Evolutionary conservation across 1,139 yeast species (phyloP).

Genomic region (Saccharomyces hybrid): DNA sequence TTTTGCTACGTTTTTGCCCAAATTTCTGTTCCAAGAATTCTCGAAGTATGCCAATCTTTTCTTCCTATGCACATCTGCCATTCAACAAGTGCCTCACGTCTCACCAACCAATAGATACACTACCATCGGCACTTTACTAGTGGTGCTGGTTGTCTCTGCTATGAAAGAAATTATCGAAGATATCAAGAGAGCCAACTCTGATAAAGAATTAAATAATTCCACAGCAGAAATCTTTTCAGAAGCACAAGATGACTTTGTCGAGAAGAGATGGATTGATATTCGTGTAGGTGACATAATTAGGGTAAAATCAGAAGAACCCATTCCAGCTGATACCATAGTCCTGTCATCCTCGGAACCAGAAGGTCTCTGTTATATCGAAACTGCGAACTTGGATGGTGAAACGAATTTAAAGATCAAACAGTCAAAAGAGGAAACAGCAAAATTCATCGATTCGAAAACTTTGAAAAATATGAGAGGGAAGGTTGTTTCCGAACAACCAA

Average conservation of each 20-base stretch:
- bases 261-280: constrained; percentile 78
- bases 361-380: constrained; percentile 93
- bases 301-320: constrained; percentile 79
- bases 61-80: constrained; percentile 82
- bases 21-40: constrained; percentile 91
- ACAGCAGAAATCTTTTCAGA: constrained; percentile 62
- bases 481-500: constrained; percentile 83
- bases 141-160: constrained; percentile 85
- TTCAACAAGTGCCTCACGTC: constrained; percentile 95
- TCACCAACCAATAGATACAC: constrained; percentile 95
- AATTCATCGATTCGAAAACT: constrained; percentile 60
- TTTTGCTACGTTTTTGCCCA: constrained; percentile 85
- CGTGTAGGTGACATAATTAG: constrained; percentile 86
- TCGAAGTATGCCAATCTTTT: constrained; percentile 94
- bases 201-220: constrained; percentile 79
- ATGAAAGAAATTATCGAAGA: constrained; percentile 88
- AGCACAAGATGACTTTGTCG: constrained; percentile 50
- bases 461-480: constrained; percentile 47
- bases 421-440: constrained; percentile 69
- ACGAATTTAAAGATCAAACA: constrained; percentile 94
- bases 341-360: constrained; percentile 94
- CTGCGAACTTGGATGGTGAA: constrained; percentile 96
- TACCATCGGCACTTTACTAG: constrained; percentile 80
- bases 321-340: constrained; percentile 87
- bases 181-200: constrained; percentile 79